phyloP scores from a whole-genome alignment of 176 grass and related monocot genomes.

The Lolium rigidum region DNA sequence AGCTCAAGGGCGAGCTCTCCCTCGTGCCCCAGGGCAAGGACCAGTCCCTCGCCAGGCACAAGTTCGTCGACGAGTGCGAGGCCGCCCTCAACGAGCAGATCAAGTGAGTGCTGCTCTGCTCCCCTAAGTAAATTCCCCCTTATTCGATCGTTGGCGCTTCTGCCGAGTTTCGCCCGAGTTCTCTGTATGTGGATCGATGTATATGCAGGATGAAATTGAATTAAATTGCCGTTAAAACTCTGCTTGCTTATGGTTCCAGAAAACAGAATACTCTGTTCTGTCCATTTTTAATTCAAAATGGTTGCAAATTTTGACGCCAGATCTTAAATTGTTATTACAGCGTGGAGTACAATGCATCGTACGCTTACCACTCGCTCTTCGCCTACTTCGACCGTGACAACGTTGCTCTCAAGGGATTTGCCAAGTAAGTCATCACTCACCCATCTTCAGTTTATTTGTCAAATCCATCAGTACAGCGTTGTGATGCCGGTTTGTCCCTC shows the following conservation, averaged over 20 bases:
- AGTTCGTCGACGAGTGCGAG: constrained; percentile 72
- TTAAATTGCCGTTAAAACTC: neutral
- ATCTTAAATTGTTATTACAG: constrained; percentile 42
- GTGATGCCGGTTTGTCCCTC: neutral
- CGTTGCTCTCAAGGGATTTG: constrained; percentile 82
- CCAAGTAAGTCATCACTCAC: constrained; percentile 64
- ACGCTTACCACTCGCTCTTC: constrained; percentile 93
- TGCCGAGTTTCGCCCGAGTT: neutral
- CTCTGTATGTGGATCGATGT: neutral
- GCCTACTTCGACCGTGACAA: constrained; percentile 95
- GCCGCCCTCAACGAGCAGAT: constrained; percentile 91
- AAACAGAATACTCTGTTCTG: neutral
- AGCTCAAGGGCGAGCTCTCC: constrained; percentile 48
- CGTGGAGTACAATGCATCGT: constrained; percentile 88
- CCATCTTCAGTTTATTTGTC: too few relatives aligned
- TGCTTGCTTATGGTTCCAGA: neutral
- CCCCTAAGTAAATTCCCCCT: neutral
- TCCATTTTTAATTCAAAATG: neutral
- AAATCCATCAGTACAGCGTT: neutral
- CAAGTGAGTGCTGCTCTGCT: constrained; percentile 47
- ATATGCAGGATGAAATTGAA: neutral
- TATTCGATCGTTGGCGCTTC: too few relatives aligned
- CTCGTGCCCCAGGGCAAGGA: constrained; percentile 68
- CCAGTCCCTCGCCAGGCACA: constrained; percentile 70
- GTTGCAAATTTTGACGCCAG: neutral